These are phyloP conservation scores for Glarea lozoyensis DNA, from an alignment of 495 filamentous ascomycete species.

Conservation along the genomic window DNA sequence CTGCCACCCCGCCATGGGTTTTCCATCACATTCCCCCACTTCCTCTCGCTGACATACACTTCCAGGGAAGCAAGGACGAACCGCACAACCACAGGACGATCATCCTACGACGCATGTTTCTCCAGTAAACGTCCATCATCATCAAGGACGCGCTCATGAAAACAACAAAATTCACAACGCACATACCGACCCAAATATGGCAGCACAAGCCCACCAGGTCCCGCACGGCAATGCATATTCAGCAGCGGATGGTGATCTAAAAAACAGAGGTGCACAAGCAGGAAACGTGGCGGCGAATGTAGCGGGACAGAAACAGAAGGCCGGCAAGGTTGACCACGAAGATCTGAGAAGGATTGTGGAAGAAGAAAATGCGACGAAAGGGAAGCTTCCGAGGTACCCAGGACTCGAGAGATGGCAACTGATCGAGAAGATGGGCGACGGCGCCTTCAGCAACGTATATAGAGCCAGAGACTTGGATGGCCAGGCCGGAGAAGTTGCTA, in stretches of 20 bases:
- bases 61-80: slow-evolving; percentile 74
- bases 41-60: slow-evolving; percentile 5
- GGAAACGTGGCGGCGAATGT: slow-evolving; percentile 48
- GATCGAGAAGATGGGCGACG: slow-evolving; percentile 97
- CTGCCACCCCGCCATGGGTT: neutral
- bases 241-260: slow-evolving; percentile 37
- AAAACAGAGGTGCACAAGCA: slow-evolving; percentile 56
- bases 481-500: slow-evolving; percentile 73
- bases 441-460: slow-evolving; percentile 98
- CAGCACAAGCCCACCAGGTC: slow-evolving; percentile 38
- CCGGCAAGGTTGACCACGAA: slow-evolving; percentile 46
- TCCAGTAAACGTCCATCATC: slow-evolving; percentile 55
- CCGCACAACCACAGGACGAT: slow-evolving; percentile 38
- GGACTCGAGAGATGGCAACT: slow-evolving; percentile 86
- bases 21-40: neutral
- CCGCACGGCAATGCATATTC: slow-evolving; percentile 43
- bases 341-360: slow-evolving; percentile 77
- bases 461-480: slow-evolving; percentile 66
- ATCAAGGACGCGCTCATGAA: slow-evolving; percentile 15
- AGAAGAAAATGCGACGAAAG: slow-evolving; percentile 77
- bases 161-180: slow-evolving; percentile 46
- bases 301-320: slow-evolving; percentile 34
- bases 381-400: slow-evolving; percentile 84
- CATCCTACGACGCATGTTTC: slow-evolving; percentile 63
- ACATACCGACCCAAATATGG: slow-evolving; percentile 38